Base-by-base conservation (phyloP, 805 yeast genomes). In the Metschnikowia kofuensis region DNA sequence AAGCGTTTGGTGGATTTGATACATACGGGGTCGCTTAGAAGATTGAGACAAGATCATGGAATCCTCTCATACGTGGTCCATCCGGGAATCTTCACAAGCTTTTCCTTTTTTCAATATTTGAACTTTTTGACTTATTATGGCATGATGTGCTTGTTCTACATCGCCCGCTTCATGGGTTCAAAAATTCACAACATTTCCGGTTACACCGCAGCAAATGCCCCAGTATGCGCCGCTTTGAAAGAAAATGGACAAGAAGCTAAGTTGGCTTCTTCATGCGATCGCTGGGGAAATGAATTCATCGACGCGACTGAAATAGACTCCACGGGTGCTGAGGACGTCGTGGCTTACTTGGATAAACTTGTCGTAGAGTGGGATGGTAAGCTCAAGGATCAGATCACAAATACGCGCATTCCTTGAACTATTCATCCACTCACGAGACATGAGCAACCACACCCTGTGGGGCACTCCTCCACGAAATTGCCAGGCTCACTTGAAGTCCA, bases 71-170 rank as follows among this genome's bases (percentile, higher is more conserved):
- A 87, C 68, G 69, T 92, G 32, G 83, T 87, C 6, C 97, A 94
- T 51, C 99, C 99, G 0, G 99, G 99, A 14, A 88, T 94, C 28
- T 90, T 94, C 67, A 85, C 85, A 21, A 85, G 95, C 45, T 84
- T 84, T 52, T 85, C 95, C 4, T 89, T 88, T 58, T 83, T 79
- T 66, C 80, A 83, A 57, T 87, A 78, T 58, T 76, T 94, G 63
- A 90, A 89, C 62, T 67, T 86, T 5, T 74, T 91, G 65, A 85
- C 96, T 1, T 88, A 82, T 62, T 82, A 86, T 55, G 95, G 96
- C 11, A 94, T 94, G 98, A 61, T 89, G 49, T 53, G 84, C 40
- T 72, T 91, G 63, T 94, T 94, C 62, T 90, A 89, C 65, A 38
- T 90, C 7, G 95, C 96, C 9, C 78, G 98, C 55, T 73, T 77